Conservation (phyloP, 1,284 basidiomycete genomes). For the Rhizoctonia solani region DNA sequence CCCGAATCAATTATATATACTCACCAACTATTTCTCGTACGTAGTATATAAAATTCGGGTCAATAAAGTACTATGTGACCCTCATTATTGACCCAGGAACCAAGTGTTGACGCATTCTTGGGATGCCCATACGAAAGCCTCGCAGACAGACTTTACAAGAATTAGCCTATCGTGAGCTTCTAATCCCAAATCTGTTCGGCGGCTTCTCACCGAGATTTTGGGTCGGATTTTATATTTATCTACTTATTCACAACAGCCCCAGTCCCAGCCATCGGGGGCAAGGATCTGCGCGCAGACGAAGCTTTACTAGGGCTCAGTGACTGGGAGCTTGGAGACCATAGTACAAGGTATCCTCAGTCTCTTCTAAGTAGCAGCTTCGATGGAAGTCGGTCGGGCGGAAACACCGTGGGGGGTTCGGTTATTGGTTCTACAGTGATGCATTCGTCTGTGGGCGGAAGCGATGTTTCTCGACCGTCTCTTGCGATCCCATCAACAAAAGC, state of each 20-base stretch:
- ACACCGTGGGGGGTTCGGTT: constrained; percentile 17
- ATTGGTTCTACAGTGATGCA: too few relatives aligned
- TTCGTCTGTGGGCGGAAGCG: not conserved
- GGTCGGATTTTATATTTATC: not conserved
- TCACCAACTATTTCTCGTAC: too few relatives aligned
- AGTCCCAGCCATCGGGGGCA: constrained; percentile 17
- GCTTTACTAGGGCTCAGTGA: constrained; percentile 8
- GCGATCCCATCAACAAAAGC: not conserved
- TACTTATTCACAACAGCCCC: not conserved
- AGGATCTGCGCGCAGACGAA: constrained; percentile 24
- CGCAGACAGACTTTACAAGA: constrained; percentile 25
- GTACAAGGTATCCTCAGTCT: constrained; percentile 13
- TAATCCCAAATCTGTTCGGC: not conserved
- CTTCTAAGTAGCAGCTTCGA: constrained; percentile 7
- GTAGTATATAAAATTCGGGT: not conserved
- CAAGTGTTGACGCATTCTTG: not conserved
- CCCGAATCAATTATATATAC: too few relatives aligned
- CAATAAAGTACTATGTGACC: not conserved
- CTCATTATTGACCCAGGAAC: not conserved
- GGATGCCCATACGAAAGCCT: constrained; percentile 22
- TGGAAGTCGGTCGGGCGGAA: constrained; percentile 17
- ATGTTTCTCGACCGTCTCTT: not conserved
- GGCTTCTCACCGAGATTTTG: not conserved
- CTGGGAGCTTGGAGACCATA: constrained; percentile 21
- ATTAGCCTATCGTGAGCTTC: constrained; percentile 21